Evolutionary conservation across 1,139 yeast species (phyloP).

Genomic region (Blastobotrys aristatus): DNA sequence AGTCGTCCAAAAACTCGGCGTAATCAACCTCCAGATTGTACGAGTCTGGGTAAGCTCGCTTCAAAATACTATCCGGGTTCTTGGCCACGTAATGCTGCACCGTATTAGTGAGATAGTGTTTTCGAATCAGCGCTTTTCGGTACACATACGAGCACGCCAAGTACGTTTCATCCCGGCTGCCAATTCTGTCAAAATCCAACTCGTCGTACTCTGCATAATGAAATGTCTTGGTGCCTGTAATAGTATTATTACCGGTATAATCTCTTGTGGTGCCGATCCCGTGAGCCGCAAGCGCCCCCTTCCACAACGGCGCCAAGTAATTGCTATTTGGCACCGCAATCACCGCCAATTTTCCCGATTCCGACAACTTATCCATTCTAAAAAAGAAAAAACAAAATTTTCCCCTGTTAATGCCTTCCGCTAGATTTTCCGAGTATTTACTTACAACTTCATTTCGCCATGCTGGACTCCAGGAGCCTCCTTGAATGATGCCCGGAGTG

Average conservation of each 20-base stretch:
- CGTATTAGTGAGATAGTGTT: slow-evolving; percentile 81
- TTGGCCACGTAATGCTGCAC: slow-evolving; percentile 69
- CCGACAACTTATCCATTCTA: background rate
- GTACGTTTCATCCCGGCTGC: slow-evolving; percentile 45
- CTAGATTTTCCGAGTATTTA: slow-evolving; percentile 15
- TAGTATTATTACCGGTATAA: slow-evolving; percentile 1
- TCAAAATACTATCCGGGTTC: slow-evolving; percentile 61
- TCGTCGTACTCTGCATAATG: slow-evolving; percentile 92
- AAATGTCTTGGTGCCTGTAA: slow-evolving; percentile 47
- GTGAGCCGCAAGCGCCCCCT: slow-evolving; percentile 37
- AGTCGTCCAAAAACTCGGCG: slow-evolving; percentile 92
- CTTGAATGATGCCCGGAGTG: slow-evolving; percentile 69
- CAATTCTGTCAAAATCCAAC: slow-evolving; percentile 61
- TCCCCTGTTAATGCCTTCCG: no score
- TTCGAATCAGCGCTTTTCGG: slow-evolving; percentile 77
- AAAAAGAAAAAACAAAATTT: no score
- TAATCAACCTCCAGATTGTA: slow-evolving; percentile 86
- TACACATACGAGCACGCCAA: slow-evolving; percentile 77
- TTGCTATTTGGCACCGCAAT: slow-evolving; percentile 21
- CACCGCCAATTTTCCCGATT: background rate
- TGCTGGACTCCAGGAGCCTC: slow-evolving; percentile 52
- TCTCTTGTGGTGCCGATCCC: background rate
- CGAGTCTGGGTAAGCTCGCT: slow-evolving; percentile 63
- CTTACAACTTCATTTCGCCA: slow-evolving; percentile 41
- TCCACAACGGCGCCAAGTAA: slow-evolving; percentile 58